Evolutionary conservation across 805 yeast genomes (phyloP), one percentile per base, ranked within the genome.

Genomic region (Kurtzmaniella fragi): DNA sequence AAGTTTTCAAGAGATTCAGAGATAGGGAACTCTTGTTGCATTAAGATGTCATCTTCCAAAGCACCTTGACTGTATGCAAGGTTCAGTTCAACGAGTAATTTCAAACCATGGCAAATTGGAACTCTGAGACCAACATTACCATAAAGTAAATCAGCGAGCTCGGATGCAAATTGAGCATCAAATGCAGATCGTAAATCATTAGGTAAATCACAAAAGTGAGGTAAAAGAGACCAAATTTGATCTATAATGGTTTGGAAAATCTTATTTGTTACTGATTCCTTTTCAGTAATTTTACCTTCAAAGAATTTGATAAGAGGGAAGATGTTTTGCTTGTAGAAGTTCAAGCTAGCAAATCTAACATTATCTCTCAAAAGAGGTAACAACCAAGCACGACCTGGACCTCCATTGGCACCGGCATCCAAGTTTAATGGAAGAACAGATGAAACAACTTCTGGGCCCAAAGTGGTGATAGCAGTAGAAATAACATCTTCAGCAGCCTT

Each of bases 301-400:
- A 83, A 84, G 41, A 71, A 64, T 30, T 70, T 69, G 35, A 72
- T 73, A 30, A 82, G 59, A 20, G 98, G 98, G 12, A 84, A 59
- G 38, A 93, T 73, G 29, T 80, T 69, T 16, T 62, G 61, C 42
- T 75, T 71, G 61, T 78, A 93, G 55, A 71, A 86, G 0, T 73
- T 66, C 40, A 93, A 67, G 34, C 73, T 71, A 2, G 97, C 83
- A 51, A 78, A 75, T 50, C 81, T 75, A 20, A 88, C 84, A 52
- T 86, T 80, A 52, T 90, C 97, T 64, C 97, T 82, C 44, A 93
- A 73, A 27, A 93, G 58, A 9, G 99, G 99, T 47, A 93, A 73
- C 50, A 93, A 56, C 97, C 98, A 93, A 34, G 97, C 97, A 57
- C 98, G 78, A 34, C 97, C 97, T n/a, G 81, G 74, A 32, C 73